Evolutionary conservation across 2,329 filamentous ascomycete species (phyloP).

Genomic region (Calonectria leucothoes): DNA sequence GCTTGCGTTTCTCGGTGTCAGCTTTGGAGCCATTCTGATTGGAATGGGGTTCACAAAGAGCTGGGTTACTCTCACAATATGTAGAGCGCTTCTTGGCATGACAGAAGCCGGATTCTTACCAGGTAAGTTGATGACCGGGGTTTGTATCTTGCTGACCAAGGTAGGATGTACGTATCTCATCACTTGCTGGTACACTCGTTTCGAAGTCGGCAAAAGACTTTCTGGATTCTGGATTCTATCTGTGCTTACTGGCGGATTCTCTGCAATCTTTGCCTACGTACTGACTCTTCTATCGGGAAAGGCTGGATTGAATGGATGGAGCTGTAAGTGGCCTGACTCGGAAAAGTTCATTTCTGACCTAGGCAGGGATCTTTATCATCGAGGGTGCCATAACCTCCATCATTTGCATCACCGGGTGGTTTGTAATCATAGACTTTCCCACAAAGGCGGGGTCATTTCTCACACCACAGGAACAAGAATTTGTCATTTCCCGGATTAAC

Average conservation of each 20-base stretch:
- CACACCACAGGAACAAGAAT: constrained; percentile 14
- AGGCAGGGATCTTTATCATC: not conserved
- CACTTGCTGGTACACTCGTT: constrained; percentile 21
- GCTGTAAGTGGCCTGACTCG: not conserved
- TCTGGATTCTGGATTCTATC: constrained; percentile 19
- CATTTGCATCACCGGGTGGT: not conserved
- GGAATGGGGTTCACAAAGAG: constrained; percentile 26
- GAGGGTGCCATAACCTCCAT: not conserved
- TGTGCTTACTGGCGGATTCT: constrained; percentile 2
- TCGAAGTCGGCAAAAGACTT: constrained; percentile 11
- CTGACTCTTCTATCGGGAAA: not conserved
- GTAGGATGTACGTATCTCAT: constrained; percentile 67
- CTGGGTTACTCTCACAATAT: constrained; percentile 15
- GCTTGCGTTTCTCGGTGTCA: not conserved
- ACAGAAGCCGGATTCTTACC: constrained; percentile 56
- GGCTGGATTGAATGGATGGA: not conserved
- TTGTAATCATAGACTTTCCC: constrained; percentile 34
- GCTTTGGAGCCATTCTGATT: not conserved
- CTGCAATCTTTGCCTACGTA: constrained; percentile 1
- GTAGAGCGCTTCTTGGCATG: constrained; percentile 32
- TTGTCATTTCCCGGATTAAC: constrained; percentile 28
- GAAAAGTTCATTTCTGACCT: not conserved
- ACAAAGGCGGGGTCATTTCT: constrained; percentile 15
- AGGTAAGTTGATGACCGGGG: constrained; percentile 60
- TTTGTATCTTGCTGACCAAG: constrained; percentile 75